Evolutionary conservation across 371 early-diverging fungal genomes (phyloP).

Genomic region (Mucor circinelloides): DNA sequence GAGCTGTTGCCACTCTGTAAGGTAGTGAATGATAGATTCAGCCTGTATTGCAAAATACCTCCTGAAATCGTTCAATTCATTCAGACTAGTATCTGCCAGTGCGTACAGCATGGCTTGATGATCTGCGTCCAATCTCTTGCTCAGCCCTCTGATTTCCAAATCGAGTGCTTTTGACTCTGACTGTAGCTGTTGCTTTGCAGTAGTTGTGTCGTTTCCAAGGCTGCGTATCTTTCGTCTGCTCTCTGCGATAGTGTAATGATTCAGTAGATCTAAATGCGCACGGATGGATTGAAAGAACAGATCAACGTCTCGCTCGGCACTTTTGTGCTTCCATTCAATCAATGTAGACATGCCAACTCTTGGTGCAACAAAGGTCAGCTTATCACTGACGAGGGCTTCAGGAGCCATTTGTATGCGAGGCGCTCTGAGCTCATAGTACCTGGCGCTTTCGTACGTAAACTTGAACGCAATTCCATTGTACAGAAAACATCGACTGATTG

Average conservation of each 20-base stretch:
- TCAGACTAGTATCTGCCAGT: conserved; percentile 19
- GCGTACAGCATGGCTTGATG: conserved; percentile 15
- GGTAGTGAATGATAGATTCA: conserved; percentile 23
- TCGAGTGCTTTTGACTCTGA: conserved; percentile 2
- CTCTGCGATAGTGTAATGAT: conserved; percentile 13
- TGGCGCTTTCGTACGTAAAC: conserved; percentile 54
- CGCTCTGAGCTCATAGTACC: conserved; percentile 62
- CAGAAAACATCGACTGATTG: conserved; percentile 50
- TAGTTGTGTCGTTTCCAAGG: neutral
- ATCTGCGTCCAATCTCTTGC: conserved; percentile 25
- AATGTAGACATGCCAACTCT: conserved; percentile 13
- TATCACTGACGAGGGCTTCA: neutral
- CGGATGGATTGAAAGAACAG: conserved; percentile 26
- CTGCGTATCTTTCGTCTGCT: conserved; percentile 1
- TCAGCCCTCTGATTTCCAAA: conserved; percentile 17
- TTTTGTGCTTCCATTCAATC: conserved; percentile 10
- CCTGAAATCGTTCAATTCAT: conserved; percentile 43
- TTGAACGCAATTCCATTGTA: conserved; percentile 41
- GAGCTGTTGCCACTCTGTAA: conserved; percentile 37
- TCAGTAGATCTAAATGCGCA: conserved; percentile 28
- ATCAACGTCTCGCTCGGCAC: conserved; percentile 27
- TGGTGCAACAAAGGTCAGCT: neutral
- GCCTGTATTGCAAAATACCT: conserved; percentile 36
- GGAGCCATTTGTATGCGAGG: conserved; percentile 38
- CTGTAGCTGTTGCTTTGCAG: neutral